Base-by-base conservation (phyloP, 129 eudicot species). In the Artemisia argyi region DNA sequence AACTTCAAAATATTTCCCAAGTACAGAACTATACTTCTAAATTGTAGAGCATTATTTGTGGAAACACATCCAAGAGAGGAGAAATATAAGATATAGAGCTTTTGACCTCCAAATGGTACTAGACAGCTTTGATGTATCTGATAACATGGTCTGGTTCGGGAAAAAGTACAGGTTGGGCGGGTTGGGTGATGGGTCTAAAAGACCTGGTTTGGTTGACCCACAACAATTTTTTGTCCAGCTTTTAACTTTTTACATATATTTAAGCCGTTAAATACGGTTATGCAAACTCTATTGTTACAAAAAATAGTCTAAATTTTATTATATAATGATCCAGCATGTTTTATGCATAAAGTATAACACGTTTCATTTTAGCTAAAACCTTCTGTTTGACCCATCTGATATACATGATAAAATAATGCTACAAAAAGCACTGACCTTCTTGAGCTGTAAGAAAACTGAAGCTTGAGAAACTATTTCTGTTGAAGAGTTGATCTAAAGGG, bases 401-500 rank as follows among this genome's bases (percentile, higher is more conserved):
- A 24, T 48, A 48, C 72, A 35, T 35, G 13, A 56, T 26, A 17
- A 11, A 52, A 7, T 17, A 30, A 18, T 30, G 69, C 8, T 10
- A 69, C 15, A 78, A 75, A 39, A 72, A 5, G 18, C 26, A 62
- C 80, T 66, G 54, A 95, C 99, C 99, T 50, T 94, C 97, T 78
- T 88, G 90, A 19, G 83, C 75, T 32, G 96, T 68, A 58, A 91
- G 88, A 81, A 86, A 90, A 78, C 49, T 78, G 80, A 82, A 90
- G 78, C 83, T 83, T 1, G 86, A 76, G 66, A 84, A 89, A 79
- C 65, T 85, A 46, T 83, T 87, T 78, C 91, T 77, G 76, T 81
- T 90, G 28, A 95, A 90, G 58, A 90, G 78, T 69, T 95, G 97
- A 80, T 95, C 99, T 62, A 87, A 73, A 4, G 99, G 44, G 69